phyloP scores from a whole-genome alignment of 2,329 filamentous ascomycete species.

The Zymoseptoria tritici region DNA sequence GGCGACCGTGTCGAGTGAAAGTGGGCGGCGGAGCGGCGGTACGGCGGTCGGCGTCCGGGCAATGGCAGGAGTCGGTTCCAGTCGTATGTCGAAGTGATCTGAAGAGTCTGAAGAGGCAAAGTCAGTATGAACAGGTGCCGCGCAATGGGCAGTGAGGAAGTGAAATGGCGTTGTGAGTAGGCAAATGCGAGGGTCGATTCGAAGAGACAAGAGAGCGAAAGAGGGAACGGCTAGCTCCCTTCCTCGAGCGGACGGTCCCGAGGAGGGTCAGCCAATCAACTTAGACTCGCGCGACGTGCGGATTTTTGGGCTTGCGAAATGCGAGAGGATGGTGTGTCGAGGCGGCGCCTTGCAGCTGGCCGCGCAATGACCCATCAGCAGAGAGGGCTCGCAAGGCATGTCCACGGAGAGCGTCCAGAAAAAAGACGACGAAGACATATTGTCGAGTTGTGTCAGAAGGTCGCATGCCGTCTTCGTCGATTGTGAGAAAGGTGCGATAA shows the following conservation, averaged over 20 bases:
- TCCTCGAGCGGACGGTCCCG: background rate
- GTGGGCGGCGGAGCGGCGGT: background rate
- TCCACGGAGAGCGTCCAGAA: background rate
- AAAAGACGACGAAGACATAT: background rate
- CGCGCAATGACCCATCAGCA: background rate
- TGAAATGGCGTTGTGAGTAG: background rate
- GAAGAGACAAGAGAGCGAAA: background rate
- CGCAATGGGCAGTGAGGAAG: background rate
- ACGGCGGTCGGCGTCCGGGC: background rate
- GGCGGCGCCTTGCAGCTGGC: background rate
- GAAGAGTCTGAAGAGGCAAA: background rate
- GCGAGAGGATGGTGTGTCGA: background rate
- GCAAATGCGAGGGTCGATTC: background rate
- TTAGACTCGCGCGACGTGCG: background rate
- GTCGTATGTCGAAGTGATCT: background rate
- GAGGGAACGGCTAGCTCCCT: background rate
- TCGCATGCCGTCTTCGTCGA: background rate
- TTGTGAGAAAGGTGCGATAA: background rate
- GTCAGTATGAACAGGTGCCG: background rate
- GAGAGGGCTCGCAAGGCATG: background rate
- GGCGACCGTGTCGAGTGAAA: background rate
- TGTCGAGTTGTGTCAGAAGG: background rate
- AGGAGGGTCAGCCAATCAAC: background rate
- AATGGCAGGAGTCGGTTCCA: background rate
- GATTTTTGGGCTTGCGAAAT: background rate